A percentile compares a stretch with the other conserved stretches of the same genome.
Conservation (phyloP, 164 flowering plant species). For the Annona squamosa region DNA sequence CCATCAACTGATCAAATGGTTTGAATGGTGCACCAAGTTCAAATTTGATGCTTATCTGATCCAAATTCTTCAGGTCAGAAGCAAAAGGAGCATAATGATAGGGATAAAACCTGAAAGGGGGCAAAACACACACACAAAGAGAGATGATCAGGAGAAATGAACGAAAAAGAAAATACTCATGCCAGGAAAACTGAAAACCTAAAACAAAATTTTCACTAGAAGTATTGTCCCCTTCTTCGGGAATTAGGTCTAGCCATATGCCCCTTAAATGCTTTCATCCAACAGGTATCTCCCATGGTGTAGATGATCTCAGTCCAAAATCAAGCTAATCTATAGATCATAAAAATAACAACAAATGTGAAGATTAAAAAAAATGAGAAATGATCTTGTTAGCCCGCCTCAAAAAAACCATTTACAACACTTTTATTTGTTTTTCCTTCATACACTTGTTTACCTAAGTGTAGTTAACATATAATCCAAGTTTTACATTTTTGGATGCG, state of each 20-base stretch:
- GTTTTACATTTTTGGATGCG: too few species aligned
- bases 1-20: slow-evolving; percentile 90
- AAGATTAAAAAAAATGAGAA: too few species aligned
- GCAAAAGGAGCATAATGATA: slow-evolving; percentile 99
- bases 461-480: too few species aligned
- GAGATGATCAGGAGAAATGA: not conserved
- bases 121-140: not conserved
- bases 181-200: not conserved
- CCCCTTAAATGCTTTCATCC: not conserved
- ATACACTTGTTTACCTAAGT: too few species aligned
- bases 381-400: too few species aligned
- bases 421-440: too few species aligned
- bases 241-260: not conserved
- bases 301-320: too few species aligned
- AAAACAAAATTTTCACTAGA: not conserved
- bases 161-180: not conserved
- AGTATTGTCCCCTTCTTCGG: not conserved
- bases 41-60: slow-evolving; percentile 59
- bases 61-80: slow-evolving; percentile 85
- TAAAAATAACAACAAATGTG: too few species aligned
- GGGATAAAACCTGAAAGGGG: slow-evolving; percentile 75
- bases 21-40: slow-evolving; percentile 87
- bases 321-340: too few species aligned
- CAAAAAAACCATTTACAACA: too few species aligned
- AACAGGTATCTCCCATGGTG: too few species aligned